phyloP scores from a whole-genome alignment of 306 rosid species.

The Hippophae tibetana region DNA sequence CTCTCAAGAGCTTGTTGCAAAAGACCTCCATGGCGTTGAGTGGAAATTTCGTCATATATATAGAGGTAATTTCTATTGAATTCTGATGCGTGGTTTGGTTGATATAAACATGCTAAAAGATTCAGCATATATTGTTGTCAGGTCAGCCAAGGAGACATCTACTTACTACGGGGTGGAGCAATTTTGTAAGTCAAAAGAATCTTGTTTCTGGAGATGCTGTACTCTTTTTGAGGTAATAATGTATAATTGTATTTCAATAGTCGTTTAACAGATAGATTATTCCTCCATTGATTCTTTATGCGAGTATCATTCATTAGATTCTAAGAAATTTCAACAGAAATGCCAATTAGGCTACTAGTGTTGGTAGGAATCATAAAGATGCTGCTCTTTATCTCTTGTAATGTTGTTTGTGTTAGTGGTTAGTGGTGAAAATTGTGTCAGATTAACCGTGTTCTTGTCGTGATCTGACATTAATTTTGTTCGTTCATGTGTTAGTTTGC shows the following conservation, averaged over 20 bases:
- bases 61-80: constrained; percentile 45
- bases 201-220: constrained; percentile 96
- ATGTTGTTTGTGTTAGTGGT: no score
- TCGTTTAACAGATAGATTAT: constrained; percentile 1
- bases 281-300: constrained; percentile 2
- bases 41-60: constrained; percentile 92
- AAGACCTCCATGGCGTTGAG: constrained; percentile 83
- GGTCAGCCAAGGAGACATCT: constrained; percentile 99
- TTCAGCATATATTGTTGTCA: constrained; percentile 28
- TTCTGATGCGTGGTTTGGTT: constrained; percentile 17
- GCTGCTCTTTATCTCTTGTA: no score
- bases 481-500: no score
- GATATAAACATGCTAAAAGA: constrained; percentile 15
- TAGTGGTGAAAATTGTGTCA: no score
- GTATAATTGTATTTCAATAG: neutral
- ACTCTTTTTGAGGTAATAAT: constrained; percentile 72
- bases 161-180: constrained; percentile 95
- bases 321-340: no score
- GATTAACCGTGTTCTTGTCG: no score
- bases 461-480: no score
- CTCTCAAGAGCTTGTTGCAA: constrained; percentile 93
- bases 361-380: no score
- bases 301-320: neutral
- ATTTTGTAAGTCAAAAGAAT: constrained; percentile 88
- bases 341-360: no score